Evolutionary conservation across 192 early-diverging fungal genomes (phyloP).

Genomic region (Entomortierella lignicola): DNA sequence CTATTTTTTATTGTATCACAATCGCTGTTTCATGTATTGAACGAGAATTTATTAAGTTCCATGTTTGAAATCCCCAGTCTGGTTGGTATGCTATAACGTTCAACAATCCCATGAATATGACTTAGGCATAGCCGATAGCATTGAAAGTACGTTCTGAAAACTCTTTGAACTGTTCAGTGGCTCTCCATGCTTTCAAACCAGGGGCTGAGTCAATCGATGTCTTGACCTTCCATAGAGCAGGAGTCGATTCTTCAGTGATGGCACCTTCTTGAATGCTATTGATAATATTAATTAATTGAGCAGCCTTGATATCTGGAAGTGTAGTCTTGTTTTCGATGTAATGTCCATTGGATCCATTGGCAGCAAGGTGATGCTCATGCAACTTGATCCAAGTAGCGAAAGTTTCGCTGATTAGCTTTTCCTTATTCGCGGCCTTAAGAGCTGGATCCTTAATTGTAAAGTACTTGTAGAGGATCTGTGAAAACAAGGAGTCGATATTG

Average conservation of each 20-base stretch:
- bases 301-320: constrained; percentile 50
- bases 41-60: no score
- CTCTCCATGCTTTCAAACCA: constrained; percentile 8
- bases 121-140: background rate
- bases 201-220: constrained; percentile 3
- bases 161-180: constrained; percentile 20
- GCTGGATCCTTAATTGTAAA: constrained; percentile 16
- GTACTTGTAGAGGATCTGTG: constrained; percentile 2
- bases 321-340: constrained; percentile 59
- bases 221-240: constrained; percentile 25
- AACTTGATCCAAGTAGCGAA: constrained; percentile 13
- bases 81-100: no score
- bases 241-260: constrained; percentile 16
- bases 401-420: background rate
- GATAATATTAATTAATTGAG: background rate
- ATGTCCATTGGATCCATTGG: constrained; percentile 54
- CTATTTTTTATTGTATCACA: no score
- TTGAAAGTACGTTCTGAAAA: background rate
- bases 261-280: background rate
- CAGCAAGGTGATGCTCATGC: constrained; percentile 34
- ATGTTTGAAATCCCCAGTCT: no score
- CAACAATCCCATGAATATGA: no score
- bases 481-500: constrained; percentile 26
- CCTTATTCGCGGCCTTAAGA: constrained; percentile 13
- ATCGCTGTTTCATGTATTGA: no score